phyloP scores from a whole-genome alignment of 2,329 filamentous ascomycete genomes.

The Epichloe elymi region DNA sequence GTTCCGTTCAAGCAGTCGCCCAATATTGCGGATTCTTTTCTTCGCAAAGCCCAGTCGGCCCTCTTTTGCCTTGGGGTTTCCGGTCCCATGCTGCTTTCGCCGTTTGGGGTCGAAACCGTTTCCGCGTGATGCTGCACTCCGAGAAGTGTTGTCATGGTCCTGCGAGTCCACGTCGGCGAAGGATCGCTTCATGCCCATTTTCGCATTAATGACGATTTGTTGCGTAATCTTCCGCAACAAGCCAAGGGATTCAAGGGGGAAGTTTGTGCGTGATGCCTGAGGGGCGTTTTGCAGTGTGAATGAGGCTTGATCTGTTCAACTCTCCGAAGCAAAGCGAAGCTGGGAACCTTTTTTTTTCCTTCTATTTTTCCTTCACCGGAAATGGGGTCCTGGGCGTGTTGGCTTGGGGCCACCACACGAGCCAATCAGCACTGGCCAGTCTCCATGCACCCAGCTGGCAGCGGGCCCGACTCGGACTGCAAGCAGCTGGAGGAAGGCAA shows the following conservation, averaged over 20 bases:
- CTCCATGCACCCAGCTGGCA: background rate
- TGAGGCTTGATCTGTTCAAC: background rate
- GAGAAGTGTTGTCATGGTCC: background rate
- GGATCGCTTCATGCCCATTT: constrained; percentile 21
- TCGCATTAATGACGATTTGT: background rate
- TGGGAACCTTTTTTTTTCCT: background rate
- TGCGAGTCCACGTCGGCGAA: constrained; percentile 15
- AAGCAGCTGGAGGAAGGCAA: no score
- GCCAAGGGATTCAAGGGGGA: background rate
- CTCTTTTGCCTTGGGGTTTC: constrained; percentile 30
- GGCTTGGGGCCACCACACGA: background rate
- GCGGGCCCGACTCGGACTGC: no score
- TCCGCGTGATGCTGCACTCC: background rate
- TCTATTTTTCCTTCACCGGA: background rate
- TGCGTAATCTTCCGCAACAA: background rate
- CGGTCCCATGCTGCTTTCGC: constrained; percentile 19
- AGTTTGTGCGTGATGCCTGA: background rate
- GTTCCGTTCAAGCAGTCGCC: constrained; percentile 48
- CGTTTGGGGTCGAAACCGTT: constrained; percentile 14
- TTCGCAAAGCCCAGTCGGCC: constrained; percentile 49
- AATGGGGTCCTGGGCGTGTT: background rate
- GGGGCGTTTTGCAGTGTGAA: background rate
- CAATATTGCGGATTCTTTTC: constrained; percentile 57
- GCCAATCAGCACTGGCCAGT: background rate
- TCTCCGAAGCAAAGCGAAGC: background rate